Evolutionary conservation across 371 early-diverging fungal species (phyloP), one percentile per base, ranked within the genome.

Genomic region (Mucor plumbeus): DNA sequence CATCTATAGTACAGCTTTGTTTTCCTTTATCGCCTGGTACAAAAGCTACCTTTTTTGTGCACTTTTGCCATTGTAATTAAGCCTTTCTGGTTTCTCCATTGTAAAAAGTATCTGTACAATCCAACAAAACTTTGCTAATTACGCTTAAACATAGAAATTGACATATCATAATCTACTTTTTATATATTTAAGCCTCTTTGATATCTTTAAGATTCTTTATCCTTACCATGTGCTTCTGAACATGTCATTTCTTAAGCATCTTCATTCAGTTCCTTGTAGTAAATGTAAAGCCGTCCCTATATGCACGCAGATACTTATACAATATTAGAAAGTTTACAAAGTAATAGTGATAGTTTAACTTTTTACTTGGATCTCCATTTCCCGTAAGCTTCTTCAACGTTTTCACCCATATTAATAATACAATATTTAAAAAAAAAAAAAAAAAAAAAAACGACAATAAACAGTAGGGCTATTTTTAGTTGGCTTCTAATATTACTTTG

Each of bases 31-130:
- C 80, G 36, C 80, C 83, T 57, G 81, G 79, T 9, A 81, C 70
- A 65, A 81, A 85, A 4, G 70, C 58, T 4, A 79, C 83, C 9
- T 61, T 41, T 26, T 43, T 66, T 9, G 62, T 63, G 21, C 58
- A 50, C 63, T 84, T 82, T 73, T 88, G 87, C 89, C 89, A 88
- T 62, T 85, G 81, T 72, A 86, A 86, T 85, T n/a, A 88, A 74
- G 8, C 87, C 89, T 36, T 86, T 83, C 10, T 60, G 57, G 43
- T 88, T 88, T 47, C 72, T 80, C 68, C 78, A 88, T 31, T 79
- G 76, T 11, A 79, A 63, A 72, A 84, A 87, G 73, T 86, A 88
- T 26, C 85, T 76, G 43, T 78, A 78, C 5, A 88, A 68, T 10
- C 86, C 87, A 70, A 87, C 89, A 70, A 88, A 88, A 67, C 86